Evolutionary conservation across 2,329 filamentous ascomycete species (phyloP).

Genomic region (Neoarthrinium moseri): DNA sequence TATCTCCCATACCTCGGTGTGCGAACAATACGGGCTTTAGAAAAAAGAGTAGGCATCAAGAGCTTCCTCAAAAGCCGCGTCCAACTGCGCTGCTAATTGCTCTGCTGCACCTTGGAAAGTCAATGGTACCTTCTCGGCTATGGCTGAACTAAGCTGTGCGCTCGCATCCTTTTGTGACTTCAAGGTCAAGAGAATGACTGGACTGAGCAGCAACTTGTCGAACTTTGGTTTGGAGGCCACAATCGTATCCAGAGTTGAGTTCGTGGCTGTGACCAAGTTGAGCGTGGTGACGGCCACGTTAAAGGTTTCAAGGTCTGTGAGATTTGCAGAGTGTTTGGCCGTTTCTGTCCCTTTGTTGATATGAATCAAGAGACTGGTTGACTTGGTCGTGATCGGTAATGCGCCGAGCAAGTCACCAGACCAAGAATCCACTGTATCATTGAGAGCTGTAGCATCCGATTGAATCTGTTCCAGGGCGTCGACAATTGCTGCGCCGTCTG

Average conservation of each 20-base stretch:
- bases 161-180: slow-evolving; percentile 38
- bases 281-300: slow-evolving; percentile 35
- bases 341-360: slow-evolving; percentile 37
- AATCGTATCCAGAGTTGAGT: slow-evolving; percentile 36
- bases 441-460: slow-evolving; percentile 30
- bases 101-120: slow-evolving; percentile 30
- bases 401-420: slow-evolving; percentile 35
- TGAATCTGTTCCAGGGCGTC: slow-evolving; percentile 33
- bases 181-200: slow-evolving; percentile 41
- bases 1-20: too few species aligned
- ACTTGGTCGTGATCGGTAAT: slow-evolving; percentile 38
- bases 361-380: slow-evolving; percentile 34
- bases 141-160: slow-evolving; percentile 32
- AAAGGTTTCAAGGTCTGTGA: slow-evolving; percentile 37
- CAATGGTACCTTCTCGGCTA: slow-evolving; percentile 39
- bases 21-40: too few species aligned
- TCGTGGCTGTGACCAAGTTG: slow-evolving; percentile 34
- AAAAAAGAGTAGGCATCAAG: slow-evolving; percentile 29
- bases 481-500: slow-evolving; percentile 32
- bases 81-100: slow-evolving; percentile 35
- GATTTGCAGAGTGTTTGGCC: slow-evolving; percentile 34
- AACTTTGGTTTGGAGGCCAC: slow-evolving; percentile 42
- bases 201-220: slow-evolving; percentile 37
- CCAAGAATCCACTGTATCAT: slow-evolving; percentile 34
- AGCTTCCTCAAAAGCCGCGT: slow-evolving; percentile 35